A percentile compares a stretch with the other conserved stretches of the same genome.
Evolutionary conservation across 306 rosid species (phyloP).

Genomic region (peach (Prunus persica)): Prunus_persica_NCBIv2 NC_034009.1:5938501-5939000

Average conservation of each 20-base stretch:
- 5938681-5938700: constrained; percentile 40
- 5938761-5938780: constrained; percentile 24
- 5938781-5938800: no score
- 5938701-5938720: constrained; percentile 44
- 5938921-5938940: no score
- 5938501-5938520: constrained; percentile 78
- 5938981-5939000: no score
- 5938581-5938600: constrained; percentile 43
- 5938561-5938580: constrained; percentile 90
- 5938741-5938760: constrained; percentile 2
- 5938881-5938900: no score
- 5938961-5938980: no score
- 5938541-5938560: constrained; percentile 78
- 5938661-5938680: constrained; percentile 6
- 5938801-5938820: no score
- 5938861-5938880: no score
- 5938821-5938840: no score
- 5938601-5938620: constrained; percentile 59
- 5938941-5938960: no score
- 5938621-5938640: constrained; percentile 52
- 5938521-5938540: constrained; percentile 76
- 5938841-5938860: no score
- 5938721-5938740: constrained; percentile 35
- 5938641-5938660: constrained; percentile 51
- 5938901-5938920: no score